Conservation (phyloP, 2,329 filamentous ascomycete species). For the Trichoderma sp. region DNA sequence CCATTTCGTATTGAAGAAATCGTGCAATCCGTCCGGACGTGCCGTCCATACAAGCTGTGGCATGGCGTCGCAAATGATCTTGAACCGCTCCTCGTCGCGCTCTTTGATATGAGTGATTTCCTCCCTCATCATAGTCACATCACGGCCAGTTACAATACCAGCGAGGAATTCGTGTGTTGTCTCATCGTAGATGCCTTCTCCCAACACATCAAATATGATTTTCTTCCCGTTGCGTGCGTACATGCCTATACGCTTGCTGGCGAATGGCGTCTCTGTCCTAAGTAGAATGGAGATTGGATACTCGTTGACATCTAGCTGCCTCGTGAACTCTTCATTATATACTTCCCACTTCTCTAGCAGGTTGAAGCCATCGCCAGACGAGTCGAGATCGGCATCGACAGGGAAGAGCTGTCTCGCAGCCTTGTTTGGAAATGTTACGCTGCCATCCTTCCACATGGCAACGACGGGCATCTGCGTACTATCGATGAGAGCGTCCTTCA, state of each 20-base stretch:
- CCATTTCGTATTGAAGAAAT: constrained; percentile 79
- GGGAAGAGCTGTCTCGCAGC: constrained; percentile 59
- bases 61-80: constrained; percentile 73
- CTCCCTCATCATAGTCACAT: constrained; percentile 69
- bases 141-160: constrained; percentile 69
- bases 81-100: constrained; percentile 72
- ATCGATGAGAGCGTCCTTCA: constrained; percentile 78
- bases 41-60: constrained; percentile 75
- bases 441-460: constrained; percentile 80
- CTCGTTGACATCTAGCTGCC: constrained; percentile 57
- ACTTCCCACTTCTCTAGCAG: constrained; percentile 61
- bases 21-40: constrained; percentile 62
- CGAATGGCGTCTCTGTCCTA: constrained; percentile 60
- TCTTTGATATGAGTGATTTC: constrained; percentile 70
- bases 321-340: constrained; percentile 67
- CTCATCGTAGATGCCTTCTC: constrained; percentile 68
- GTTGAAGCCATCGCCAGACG: constrained; percentile 51
- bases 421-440: constrained; percentile 71
- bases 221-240: constrained; percentile 53
- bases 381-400: constrained; percentile 42
- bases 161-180: constrained; percentile 71
- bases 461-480: constrained; percentile 74
- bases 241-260: constrained; percentile 63
- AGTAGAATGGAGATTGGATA: constrained; percentile 68
- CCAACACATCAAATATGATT: constrained; percentile 64